Conservation (phyloP, 2,329 filamentous ascomycete species). For the Colletotrichum orbiculare region DNA sequence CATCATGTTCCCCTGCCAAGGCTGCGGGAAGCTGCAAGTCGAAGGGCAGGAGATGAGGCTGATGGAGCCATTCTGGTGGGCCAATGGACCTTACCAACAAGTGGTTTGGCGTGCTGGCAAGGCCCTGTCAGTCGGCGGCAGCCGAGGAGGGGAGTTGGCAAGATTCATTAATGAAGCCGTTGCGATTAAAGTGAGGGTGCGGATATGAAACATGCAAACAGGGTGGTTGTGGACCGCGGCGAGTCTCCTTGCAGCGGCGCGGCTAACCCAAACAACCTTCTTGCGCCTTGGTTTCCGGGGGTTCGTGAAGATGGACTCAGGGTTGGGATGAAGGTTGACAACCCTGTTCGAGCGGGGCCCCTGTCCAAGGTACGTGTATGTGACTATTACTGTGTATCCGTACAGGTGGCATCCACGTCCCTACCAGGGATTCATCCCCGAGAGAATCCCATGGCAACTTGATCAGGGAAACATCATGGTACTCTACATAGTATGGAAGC, state of each 20-base stretch:
- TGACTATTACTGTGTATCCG: too few species aligned
- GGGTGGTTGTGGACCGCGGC: constrained; percentile 23
- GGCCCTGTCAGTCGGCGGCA: constrained; percentile 30
- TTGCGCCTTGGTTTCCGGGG: constrained; percentile 23
- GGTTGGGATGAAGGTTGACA: constrained; percentile 14
- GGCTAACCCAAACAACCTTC: constrained; percentile 34
- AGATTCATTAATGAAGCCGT: constrained; percentile 32
- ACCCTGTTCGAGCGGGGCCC: not conserved
- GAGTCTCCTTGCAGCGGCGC: constrained; percentile 29
- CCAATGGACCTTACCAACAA: not conserved
- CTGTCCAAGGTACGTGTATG: not conserved
- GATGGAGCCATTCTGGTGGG: constrained; percentile 6
- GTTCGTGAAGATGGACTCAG: constrained; percentile 6
- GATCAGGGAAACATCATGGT: constrained; percentile 19
- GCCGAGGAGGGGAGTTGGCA: constrained; percentile 17
- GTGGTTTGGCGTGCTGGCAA: constrained; percentile 6
- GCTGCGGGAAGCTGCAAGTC: constrained; percentile 25
- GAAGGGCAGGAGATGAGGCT: constrained; percentile 27
- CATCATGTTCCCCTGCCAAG: constrained; percentile 33
- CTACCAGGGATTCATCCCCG: not conserved
- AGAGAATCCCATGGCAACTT: not conserved
- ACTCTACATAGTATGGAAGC: not conserved
- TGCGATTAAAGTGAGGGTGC: constrained; percentile 32
- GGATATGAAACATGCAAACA: constrained; percentile 30
- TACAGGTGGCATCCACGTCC: too few species aligned